Conservation (phyloP, 352 stramenopile genomes). For the Globisporangium cylindrosporum region DNA sequence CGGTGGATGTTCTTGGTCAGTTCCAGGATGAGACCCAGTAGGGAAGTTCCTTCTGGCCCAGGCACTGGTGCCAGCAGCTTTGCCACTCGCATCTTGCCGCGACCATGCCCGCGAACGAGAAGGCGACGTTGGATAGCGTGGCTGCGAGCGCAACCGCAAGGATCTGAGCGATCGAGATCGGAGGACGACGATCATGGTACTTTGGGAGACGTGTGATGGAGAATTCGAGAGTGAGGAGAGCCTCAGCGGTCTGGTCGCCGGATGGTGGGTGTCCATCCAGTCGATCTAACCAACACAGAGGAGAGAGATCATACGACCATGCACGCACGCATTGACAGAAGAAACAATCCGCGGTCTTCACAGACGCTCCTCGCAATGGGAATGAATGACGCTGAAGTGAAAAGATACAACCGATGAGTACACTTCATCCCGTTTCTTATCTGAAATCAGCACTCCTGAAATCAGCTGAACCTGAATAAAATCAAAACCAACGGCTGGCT, state of each 20-base stretch:
- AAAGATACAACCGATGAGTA: no score
- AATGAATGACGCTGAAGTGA: no score
- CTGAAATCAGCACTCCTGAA: no score
- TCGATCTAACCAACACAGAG: no score
- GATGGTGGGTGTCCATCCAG: no score
- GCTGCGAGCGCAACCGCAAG: not conserved
- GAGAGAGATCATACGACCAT: no score
- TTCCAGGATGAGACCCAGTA: conserved; percentile 15
- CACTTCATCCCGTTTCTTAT: no score
- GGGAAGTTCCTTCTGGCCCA: conserved; percentile 7
- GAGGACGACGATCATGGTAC: not conserved
- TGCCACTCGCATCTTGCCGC: conserved; percentile 10
- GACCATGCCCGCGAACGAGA: conserved; percentile 5
- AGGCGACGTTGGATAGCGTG: not conserved
- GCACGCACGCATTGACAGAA: no score
- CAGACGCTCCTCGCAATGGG: no score
- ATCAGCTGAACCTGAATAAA: no score
- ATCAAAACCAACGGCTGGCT: no score
- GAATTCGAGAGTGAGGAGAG: not conserved
- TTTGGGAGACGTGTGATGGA: not conserved
- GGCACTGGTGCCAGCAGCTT: conserved; percentile 12
- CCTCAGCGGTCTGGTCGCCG: not conserved
- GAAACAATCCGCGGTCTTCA: no score
- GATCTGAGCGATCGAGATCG: not conserved
- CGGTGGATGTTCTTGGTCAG: conserved; percentile 14